Base-by-base conservation (phyloP, 139 green algal genomes). In the Closterium sp. region DNA sequence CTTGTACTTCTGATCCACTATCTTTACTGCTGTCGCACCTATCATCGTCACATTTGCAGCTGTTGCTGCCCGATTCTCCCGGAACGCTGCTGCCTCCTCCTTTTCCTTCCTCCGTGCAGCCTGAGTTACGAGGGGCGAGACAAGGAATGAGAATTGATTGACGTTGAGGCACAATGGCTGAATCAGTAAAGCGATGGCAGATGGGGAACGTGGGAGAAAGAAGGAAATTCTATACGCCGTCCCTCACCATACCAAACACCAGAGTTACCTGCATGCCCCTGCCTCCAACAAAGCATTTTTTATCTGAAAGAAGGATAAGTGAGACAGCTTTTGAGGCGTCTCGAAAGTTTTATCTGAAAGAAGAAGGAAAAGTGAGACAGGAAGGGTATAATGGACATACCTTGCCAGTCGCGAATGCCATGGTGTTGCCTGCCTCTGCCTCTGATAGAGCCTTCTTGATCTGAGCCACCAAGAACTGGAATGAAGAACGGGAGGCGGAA, bases 371-470 rank as follows among this genome's bases (percentile, higher is more conserved):
- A n/a, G n/a, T n/a, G n/a, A n/a, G n/a, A n/a, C n/a, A n/a, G n/a
- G n/a, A n/a, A n/a, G n/a, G 7, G 7, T 9, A 50, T 50, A 17
- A 9, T 50, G 11, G 38, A 7, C 38, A 50, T 50, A 50, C 38
- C 38, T 50, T 50, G 38, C 38, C 38, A 50, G 38, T 50, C 38
- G 38, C 38, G 4, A 50, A 98, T 0, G 96, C 96, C 89, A 96
- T 95, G 21, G 94, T 93, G 94, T 98, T 98, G 94, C 97, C 97
- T 62, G 94, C 95, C 84, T 97, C 97, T 50, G 97, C 87, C 93
- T 98, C 96, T 31, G 94, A 79, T 1, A 98, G 89, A 2, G 97
- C 97, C 85, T 93, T 93, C 89, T 95, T 95, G 70, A 97, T 95
- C 93, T 97, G 96, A 9, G 92, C 79, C 85, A 97, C 97, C 27